Base-by-base conservation (phyloP, 768 basidiomycete species). In the Pulveroboletus sp. region DNA sequence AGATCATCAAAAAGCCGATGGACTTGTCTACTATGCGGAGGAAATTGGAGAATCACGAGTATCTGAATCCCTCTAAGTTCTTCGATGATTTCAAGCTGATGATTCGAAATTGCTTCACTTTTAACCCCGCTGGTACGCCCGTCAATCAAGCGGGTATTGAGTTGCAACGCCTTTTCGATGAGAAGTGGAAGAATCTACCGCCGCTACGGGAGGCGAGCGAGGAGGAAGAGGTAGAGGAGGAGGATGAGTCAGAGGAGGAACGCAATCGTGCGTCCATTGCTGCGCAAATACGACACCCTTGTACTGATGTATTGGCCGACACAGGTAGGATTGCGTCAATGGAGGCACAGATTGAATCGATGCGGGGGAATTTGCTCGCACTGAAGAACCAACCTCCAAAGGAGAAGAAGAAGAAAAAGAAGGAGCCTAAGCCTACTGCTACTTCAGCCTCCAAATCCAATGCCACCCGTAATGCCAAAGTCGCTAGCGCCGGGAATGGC, bases 1-100 rank as follows among this genome's bases (percentile, higher is more conserved):
- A 84, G 69, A 71, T 95, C 57, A 76, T 99, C 66, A 95, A 93
- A 76, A 84, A 82, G 60, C 96, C 96, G 4, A 98, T 99, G 91
- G 96, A 99, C 67, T 66, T 99, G 51, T 78, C 82, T 10, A 93
- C 90, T 8, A 93, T 99, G 76, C 82, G 83, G 57, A 80, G 73
- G 66, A 95, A 93, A 69, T 76, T 99, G 42, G 88, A 93, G 37
- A 74, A 73, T 31, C 75, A 78, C 45, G 82, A 86, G 53, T 99
- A 98, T 64, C 57, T 78, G 1, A 84, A 76, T n/a, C 85, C 89
- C 2, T 73, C 80, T 43, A 83, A 85, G 63, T 93, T 98, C 66
- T 84, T 86, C 56, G 81, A 84, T 28, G 96, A 99, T 70, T 89
- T 98, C 74, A 89, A 86, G 69, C 74, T 95, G 54, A 93, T 98